These are phyloP conservation scores for Neurospora sp. DNA, from an alignment of 495 filamentous ascomycete genomes.

Conservation along the genomic window DNA sequence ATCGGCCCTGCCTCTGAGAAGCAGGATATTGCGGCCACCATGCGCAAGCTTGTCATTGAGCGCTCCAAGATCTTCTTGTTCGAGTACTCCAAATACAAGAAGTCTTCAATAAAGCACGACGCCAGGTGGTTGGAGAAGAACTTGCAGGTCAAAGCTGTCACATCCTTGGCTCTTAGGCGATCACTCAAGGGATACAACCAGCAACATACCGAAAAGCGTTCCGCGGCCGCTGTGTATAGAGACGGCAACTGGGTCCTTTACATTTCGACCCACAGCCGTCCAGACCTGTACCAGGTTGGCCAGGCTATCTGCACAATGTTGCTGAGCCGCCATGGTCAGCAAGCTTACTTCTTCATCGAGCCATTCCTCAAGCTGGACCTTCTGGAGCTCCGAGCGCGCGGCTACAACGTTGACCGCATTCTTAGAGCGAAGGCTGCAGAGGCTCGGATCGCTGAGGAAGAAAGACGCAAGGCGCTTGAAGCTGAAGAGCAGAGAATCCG, in stretches of 20 bases:
- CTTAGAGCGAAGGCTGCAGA: constrained; percentile 76
- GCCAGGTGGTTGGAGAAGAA: constrained; percentile 83
- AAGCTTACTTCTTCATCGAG: constrained; percentile 77
- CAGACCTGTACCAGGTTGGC: constrained; percentile 82
- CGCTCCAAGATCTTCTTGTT: constrained; percentile 81
- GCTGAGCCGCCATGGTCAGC: constrained; percentile 71
- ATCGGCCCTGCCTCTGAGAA: constrained; percentile 39
- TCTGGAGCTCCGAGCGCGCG: constrained; percentile 63
- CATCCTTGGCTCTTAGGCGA: constrained; percentile 60
- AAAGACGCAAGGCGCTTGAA: constrained; percentile 65
- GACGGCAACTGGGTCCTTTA: constrained; percentile 29
- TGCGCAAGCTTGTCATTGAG: constrained; percentile 74
- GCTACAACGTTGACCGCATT: constrained; percentile 92
- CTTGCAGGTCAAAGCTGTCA: constrained; percentile 64
- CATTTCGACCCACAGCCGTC: constrained; percentile 45
- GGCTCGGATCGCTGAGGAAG: constrained; percentile 72
- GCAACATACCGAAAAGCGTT: constrained; percentile 58
- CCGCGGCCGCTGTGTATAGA: constrained; percentile 42
- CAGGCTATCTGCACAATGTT: constrained; percentile 70
- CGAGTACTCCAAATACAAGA: constrained; percentile 46
- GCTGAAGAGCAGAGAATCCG: constrained; percentile 60
- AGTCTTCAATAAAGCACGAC: constrained; percentile 70
- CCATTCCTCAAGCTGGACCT: constrained; percentile 72
- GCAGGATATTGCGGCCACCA: constrained; percentile 40
- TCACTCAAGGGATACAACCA: constrained; percentile 58